phyloP scores from a whole-genome alignment of 2,329 filamentous ascomycete genomes.

The Venturia asperata region DNA sequence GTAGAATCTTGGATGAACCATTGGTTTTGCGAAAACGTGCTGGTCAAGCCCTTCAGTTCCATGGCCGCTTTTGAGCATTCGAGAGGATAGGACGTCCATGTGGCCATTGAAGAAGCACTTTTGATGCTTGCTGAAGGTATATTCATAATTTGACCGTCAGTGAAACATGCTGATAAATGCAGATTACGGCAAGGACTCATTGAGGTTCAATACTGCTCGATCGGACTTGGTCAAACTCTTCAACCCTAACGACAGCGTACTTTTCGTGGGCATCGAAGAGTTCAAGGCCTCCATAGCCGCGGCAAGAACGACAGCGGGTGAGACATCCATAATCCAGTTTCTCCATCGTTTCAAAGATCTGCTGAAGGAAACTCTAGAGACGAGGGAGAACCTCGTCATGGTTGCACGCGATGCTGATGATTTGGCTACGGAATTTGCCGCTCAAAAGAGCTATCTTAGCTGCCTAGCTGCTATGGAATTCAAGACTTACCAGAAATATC shows the following conservation, averaged over 20 bases:
- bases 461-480: neutral
- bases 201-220: neutral
- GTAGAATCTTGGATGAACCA: neutral
- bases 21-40: neutral
- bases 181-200: neutral
- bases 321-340: neutral
- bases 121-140: neutral
- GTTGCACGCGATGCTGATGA: neutral
- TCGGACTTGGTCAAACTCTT: neutral
- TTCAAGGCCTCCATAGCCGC: neutral
- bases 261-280: neutral
- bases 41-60: neutral
- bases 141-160: neutral
- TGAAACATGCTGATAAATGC: neutral
- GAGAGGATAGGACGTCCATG: too few species aligned
- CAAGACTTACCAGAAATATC: neutral
- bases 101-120: neutral
- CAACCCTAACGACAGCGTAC: neutral
- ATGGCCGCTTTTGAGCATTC: too few species aligned
- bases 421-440: neutral
- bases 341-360: neutral
- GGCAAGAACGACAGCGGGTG: neutral
- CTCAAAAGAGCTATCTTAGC: neutral
- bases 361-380: neutral
- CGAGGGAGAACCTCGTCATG: neutral